These are phyloP conservation scores for Colletotrichum australisinense DNA, from an alignment of 2,329 filamentous ascomycete genomes.

Conservation along the genomic window DNA sequence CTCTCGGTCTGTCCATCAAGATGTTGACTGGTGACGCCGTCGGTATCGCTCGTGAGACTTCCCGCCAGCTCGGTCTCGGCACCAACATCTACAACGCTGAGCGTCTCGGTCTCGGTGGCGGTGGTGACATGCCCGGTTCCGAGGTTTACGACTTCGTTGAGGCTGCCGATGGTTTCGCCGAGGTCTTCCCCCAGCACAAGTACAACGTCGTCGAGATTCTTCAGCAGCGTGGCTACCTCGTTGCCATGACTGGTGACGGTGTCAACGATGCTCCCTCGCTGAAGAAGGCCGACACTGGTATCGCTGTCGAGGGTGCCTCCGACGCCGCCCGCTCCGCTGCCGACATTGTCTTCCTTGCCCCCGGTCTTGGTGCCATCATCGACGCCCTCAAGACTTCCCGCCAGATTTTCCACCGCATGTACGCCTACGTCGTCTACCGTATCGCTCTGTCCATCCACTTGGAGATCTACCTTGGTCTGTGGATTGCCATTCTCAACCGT, in stretches of 20 bases:
- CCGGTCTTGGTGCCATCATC: slow-evolving; percentile 91
- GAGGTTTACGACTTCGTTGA: slow-evolving; percentile 97
- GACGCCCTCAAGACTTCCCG: slow-evolving; percentile 92
- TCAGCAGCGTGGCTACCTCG: slow-evolving; percentile 91
- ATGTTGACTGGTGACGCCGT: slow-evolving; percentile 97
- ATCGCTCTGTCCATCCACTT: slow-evolving; percentile 92
- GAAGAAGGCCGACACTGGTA: slow-evolving; percentile 97
- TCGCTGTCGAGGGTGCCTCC: slow-evolving; percentile 91
- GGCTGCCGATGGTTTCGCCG: slow-evolving; percentile 93
- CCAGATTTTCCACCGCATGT: slow-evolving; percentile 97
- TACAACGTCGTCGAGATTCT: slow-evolving; percentile 94
- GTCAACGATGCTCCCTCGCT: slow-evolving; percentile 94
- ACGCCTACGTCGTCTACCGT: slow-evolving; percentile 95
- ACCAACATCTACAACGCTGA: slow-evolving; percentile 96
- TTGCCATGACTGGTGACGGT: slow-evolving; percentile 96
- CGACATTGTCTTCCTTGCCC: slow-evolving; percentile 93
- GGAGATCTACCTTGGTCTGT: slow-evolving; percentile 90
- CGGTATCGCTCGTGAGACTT: slow-evolving; percentile 92
- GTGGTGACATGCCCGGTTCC: slow-evolving; percentile 92
- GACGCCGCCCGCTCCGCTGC: slow-evolving; percentile 91
- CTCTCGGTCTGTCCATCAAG: slow-evolving; percentile 89
- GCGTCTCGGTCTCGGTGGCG: slow-evolving; percentile 88
- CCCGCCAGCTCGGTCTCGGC: slow-evolving; percentile 89
- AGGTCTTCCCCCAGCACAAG: slow-evolving; percentile 96
- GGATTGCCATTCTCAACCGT: slow-evolving; percentile 89